Conservation (phyloP, 768 basidiomycete species). For the Cyclocybe aegerita region DNA sequence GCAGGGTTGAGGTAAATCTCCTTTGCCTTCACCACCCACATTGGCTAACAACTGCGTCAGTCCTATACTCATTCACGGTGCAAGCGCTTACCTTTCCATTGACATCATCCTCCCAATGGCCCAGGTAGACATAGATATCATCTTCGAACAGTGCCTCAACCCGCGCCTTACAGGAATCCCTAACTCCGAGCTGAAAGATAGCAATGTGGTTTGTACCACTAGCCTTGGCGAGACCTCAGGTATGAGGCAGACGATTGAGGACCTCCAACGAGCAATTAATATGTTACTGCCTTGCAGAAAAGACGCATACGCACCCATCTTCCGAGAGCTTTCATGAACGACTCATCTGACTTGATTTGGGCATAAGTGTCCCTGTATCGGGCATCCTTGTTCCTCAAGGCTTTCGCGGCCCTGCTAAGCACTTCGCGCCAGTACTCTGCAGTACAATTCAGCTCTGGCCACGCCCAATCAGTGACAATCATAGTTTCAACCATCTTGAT, state of each 20-base stretch:
- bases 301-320: slow-evolving; percentile 6
- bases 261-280: slow-evolving; percentile 1
- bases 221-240: neutral
- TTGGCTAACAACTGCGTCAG: neutral
- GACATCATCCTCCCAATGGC: slow-evolving; percentile 5
- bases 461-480: neutral
- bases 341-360: slow-evolving; percentile 1
- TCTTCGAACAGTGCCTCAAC: slow-evolving; percentile 5
- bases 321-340: neutral
- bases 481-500: slow-evolving; percentile 2
- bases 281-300: neutral
- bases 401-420: neutral
- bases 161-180: neutral
- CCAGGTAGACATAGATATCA: slow-evolving; percentile 9
- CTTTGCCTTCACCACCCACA: slow-evolving; percentile 2
- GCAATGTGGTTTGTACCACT: slow-evolving; percentile 5
- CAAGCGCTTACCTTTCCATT: slow-evolving; percentile 6
- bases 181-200: slow-evolving; percentile 8
- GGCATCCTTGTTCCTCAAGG: neutral
- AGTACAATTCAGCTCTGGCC: slow-evolving; percentile 5
- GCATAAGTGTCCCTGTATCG: neutral
- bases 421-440: neutral
- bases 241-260: slow-evolving; percentile 4
- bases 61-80: neutral
- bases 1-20: slow-evolving; percentile 7